Percentiles rank a stretch among this genome's conserved stretches.
Evolutionary conservation across 164 flowering plant species (phyloP).

Genomic region (Vitis rupestris): DNA sequence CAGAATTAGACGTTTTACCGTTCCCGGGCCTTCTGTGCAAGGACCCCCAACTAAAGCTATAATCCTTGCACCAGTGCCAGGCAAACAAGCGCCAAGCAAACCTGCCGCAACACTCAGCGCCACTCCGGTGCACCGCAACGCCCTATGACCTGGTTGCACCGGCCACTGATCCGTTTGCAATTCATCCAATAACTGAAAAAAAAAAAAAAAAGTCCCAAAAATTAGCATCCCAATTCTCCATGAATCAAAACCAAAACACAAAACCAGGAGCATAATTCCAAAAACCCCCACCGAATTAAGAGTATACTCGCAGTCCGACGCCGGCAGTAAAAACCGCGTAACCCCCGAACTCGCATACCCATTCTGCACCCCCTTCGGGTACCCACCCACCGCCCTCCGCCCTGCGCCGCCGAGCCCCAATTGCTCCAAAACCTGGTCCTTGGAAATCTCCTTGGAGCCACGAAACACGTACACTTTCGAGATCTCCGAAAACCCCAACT

Average conservation of each 20-base stretch:
- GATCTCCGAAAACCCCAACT: slow-evolving; percentile 84
- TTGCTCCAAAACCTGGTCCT: slow-evolving; percentile 93
- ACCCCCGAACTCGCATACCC: slow-evolving; percentile 42
- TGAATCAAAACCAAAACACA: neutral
- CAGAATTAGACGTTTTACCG: slow-evolving; percentile 40
- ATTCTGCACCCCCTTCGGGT: slow-evolving; percentile 33
- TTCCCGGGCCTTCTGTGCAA: slow-evolving; percentile 98
- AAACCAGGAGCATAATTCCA: neutral
- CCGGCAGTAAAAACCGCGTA: slow-evolving; percentile 75
- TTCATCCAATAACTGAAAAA: slow-evolving; percentile 74
- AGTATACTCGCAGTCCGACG: slow-evolving; percentile 82
- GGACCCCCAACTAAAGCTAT: slow-evolving; percentile 94
- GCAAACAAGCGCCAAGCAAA: slow-evolving; percentile 79
- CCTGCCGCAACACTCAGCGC: slow-evolving; percentile 92
- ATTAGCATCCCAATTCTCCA: neutral
- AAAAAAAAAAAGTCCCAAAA: neutral
- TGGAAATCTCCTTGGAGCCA: slow-evolving; percentile 73
- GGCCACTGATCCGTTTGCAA: slow-evolving; percentile 93
- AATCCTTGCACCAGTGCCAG: slow-evolving; percentile 90
- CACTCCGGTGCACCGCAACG: slow-evolving; percentile 86
- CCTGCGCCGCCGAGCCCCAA: slow-evolving; percentile 53
- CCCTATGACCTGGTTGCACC: slow-evolving; percentile 66
- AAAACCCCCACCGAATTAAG: slow-evolving; percentile 60
- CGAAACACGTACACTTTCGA: slow-evolving; percentile 83
- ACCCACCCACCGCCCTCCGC: slow-evolving; percentile 35